These are phyloP conservation scores for Fomitopsis pinicola DNA, from an alignment of 1,284 basidiomycete genomes.

Conservation along the genomic window DNA sequence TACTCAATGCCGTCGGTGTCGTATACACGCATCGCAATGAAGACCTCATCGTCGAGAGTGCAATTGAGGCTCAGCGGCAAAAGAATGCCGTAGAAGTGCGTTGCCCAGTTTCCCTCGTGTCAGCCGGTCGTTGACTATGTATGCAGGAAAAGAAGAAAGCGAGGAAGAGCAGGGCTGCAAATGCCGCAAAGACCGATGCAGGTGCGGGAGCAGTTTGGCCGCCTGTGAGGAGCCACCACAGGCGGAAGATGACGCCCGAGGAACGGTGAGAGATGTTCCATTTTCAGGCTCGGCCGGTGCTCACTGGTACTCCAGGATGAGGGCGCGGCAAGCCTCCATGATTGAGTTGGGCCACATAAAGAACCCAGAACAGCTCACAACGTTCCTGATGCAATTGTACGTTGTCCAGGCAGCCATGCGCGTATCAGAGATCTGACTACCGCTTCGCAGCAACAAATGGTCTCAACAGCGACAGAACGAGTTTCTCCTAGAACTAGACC, in stretches of 20 bases:
- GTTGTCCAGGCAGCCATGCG: conserved; percentile 17
- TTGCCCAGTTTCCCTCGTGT: neutral
- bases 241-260: conserved; percentile 39
- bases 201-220: conserved; percentile 53
- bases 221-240: conserved; percentile 56
- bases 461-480: conserved; percentile 12
- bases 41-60: conserved; percentile 61
- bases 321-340: conserved; percentile 50
- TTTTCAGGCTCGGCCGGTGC: neutral
- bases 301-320: conserved; percentile 35
- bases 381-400: conserved; percentile 63
- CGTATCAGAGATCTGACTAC: neutral
- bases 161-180: conserved; percentile 22
- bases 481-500: conserved; percentile 15
- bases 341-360: conserved; percentile 56
- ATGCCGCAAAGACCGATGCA: conserved; percentile 15
- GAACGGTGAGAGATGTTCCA: conserved; percentile 40
- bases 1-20: conserved; percentile 56
- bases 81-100: conserved; percentile 51
- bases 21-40: conserved; percentile 72
- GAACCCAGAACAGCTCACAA: conserved; percentile 41
- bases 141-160: conserved; percentile 16
- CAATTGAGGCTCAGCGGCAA: conserved; percentile 60
- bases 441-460: conserved; percentile 1
- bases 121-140: neutral